Evolutionary conservation across 345 rosid species (phyloP), one percentile per base, ranked within the genome.

Genomic region (Triadica sebifera): DNA sequence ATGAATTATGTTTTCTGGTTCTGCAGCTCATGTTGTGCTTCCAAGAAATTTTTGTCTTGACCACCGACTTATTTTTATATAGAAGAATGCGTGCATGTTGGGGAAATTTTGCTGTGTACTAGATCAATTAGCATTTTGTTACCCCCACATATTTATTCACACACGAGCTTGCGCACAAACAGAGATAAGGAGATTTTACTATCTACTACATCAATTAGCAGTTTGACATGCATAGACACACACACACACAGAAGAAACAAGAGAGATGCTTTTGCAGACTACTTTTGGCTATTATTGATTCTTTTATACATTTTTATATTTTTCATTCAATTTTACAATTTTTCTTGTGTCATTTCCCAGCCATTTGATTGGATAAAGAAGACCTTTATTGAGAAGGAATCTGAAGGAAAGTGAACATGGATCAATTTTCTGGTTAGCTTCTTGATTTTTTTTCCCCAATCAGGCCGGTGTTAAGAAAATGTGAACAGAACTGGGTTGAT

Each of bases 341-440:
- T 20, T 57, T 57, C 29, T 57, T 57, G 11, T 57, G 20, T 57
- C 25, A 20, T 58, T 59, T 24, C 13, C 37, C 91, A 95, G 98
- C 99, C 99, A 4, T 91, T 92, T 77, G 89, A 75, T 84, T 95
- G 98, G 98, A 76, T 95, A 65, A 91, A 87, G 89, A 95, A 82
- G 87, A 92, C 98, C 12, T 92, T 91, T 79, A 74, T 91, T 0
- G 97, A 91, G 82, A 91, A 89, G 75, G 86, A 77, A 72, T 0
- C 86, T 4, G 87, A 86, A 76, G 84, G 78, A 46, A 83, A 87
- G 64, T 88, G 80, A 86, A 12, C 60, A 47, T 49, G 46, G 80
- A 77, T 71, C 64, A 62, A 60, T 68, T 74, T 65, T 79, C 38
- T 43, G 59, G 22, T 50, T 55, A 22, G 37, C 38, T 46, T 63